Evolutionary conservation across 768 basidiomycete genomes (phyloP), one percentile per base, ranked within the genome.

Genomic region (Psilocybe cubensis): DNA sequence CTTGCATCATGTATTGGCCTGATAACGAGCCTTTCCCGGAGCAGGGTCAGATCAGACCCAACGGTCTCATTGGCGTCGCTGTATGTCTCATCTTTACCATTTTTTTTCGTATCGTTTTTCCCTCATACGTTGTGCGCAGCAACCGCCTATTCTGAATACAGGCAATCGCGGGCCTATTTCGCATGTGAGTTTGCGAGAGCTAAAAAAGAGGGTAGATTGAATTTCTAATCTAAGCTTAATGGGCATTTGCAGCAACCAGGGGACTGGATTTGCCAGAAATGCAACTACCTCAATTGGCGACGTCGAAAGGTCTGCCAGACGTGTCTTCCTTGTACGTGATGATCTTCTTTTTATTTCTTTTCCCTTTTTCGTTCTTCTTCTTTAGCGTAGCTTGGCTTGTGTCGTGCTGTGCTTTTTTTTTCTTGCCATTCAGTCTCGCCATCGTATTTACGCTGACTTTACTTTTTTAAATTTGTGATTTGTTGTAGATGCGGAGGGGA

Each of bases 1-100:
- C 92, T 3, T 92, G 92, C 63, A 79, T 92, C 74, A 87, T 94
- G 85, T 94, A 88, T 64, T 94, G 92, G 92, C 92, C 92, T 4
- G 92, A 93, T 70, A 94, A 94, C 63, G 92, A 94, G 67, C 82
- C 89, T 3, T 77, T 91, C 59, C 92, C 92, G 1, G 88, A 90
- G 62, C 86, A 84, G 68, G 85, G 89, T 11, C 92, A 94, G 74
- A 89, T 88, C 56, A 78, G 90, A 3, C 90, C 88, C 0, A 79
- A 74, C 58, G 77, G 67, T 20, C 72, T 87, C 17, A 72, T 76
- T 50, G 85, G 85, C 17, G 63, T 85, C 31, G 77, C 83, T 49
- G 89, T 88, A 66, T 59, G 74, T 63, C 33, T 48, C 18, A 11
- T 52, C 46, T 59, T 45, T 12, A 12, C 28, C 41, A 9, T 55